Conservation (phyloP, 192 early-diverging fungal species). For the Rhizophagus sp. region DNA sequence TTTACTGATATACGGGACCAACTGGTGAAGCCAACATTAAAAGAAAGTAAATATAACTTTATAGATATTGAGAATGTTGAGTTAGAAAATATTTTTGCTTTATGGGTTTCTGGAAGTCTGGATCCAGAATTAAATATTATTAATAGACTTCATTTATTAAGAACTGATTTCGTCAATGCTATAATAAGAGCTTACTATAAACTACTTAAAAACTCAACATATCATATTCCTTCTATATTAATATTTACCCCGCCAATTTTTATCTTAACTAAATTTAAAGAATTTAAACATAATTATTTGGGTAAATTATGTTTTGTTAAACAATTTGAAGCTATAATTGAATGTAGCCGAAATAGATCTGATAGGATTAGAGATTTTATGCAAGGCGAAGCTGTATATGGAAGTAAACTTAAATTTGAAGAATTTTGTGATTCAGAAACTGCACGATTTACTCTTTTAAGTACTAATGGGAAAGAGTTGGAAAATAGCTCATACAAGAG, state of each 20-base stretch:
- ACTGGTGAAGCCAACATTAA: conserved; percentile 1
- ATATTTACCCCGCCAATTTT: conserved; percentile 21
- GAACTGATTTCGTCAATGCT: neutral
- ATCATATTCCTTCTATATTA: neutral
- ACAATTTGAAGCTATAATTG: conserved; percentile 29
- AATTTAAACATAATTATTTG: conserved; percentile 25
- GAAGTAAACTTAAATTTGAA: conserved; percentile 11
- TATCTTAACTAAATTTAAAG: neutral
- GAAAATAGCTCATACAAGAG: neutral
- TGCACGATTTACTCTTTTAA: neutral
- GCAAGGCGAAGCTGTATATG: conserved; percentile 1
- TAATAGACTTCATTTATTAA: neutral
- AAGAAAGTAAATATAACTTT: neutral
- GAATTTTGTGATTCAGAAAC: neutral
- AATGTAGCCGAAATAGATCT: neutral
- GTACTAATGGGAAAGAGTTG: neutral
- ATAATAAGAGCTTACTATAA: conserved; percentile 9
- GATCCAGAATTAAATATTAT: too few relatives aligned
- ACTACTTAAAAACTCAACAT: neutral
- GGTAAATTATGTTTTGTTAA: conserved; percentile 36
- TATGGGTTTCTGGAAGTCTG: neutral
- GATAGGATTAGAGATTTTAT: conserved; percentile 23
- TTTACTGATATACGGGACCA: conserved; percentile 21
- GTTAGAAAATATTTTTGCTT: neutral
- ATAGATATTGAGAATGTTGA: neutral